phyloP scores from a whole-genome alignment of 208 protist genomes.

The Acanthamoeba royreba region DNA sequence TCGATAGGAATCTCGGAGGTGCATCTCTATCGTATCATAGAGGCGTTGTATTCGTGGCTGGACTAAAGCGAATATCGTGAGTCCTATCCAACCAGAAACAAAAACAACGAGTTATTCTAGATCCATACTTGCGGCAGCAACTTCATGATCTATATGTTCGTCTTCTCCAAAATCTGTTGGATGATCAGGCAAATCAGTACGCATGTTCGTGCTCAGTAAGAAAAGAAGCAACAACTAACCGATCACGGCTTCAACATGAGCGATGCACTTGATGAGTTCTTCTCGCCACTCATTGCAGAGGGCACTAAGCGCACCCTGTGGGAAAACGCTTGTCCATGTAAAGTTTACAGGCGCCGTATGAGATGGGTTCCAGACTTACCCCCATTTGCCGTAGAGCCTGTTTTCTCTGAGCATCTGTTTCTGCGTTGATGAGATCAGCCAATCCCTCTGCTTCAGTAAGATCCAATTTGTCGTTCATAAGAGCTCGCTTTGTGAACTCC shows the following conservation, averaged over 20 bases:
- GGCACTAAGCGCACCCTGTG: slow-evolving; percentile 56
- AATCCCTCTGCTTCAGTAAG: slow-evolving; percentile 80
- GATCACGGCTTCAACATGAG: slow-evolving; percentile 81
- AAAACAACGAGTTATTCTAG: not conserved
- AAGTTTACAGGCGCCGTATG: not conserved
- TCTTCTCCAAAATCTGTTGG: slow-evolving; percentile 81
- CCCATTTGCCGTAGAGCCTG: slow-evolving; percentile 75
- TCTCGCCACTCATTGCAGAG: slow-evolving; percentile 37
- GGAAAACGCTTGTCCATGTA: not conserved
- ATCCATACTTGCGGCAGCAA: not conserved
- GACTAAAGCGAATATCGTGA: not conserved
- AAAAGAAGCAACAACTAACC: not conserved
- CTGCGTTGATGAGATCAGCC: slow-evolving; percentile 78
- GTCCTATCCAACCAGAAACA: not conserved
- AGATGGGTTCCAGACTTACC: not conserved
- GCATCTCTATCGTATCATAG: slow-evolving; percentile 35
- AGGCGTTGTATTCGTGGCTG: slow-evolving; percentile 29
- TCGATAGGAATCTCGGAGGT: slow-evolving; percentile 55
- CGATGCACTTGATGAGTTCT: slow-evolving; percentile 65
- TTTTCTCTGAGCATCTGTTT: slow-evolving; percentile 75
- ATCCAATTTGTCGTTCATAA: slow-evolving; percentile 80
- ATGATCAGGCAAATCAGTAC: not conserved
- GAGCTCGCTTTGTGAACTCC: not conserved
- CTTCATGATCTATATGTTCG: slow-evolving; percentile 66
- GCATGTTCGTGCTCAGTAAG: not conserved